phyloP scores from a whole-genome alignment of 2,329 filamentous ascomycete genomes.

The Colletotrichum aenigma region DNA sequence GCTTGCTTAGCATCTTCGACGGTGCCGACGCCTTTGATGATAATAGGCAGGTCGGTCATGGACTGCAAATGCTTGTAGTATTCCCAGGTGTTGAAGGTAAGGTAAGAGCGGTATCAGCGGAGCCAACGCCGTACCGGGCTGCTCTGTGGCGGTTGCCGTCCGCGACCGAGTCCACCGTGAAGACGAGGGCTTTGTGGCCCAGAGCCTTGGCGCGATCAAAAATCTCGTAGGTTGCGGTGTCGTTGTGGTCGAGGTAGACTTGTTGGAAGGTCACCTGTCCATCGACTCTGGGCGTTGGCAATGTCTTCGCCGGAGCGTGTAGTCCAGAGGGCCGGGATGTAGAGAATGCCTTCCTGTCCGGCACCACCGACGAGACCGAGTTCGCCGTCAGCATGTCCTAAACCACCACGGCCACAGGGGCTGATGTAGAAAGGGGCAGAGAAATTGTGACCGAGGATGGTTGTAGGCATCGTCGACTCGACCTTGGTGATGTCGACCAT shows the following conservation, averaged over 20 bases:
- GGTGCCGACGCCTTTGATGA: not conserved
- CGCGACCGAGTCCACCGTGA: too few relatives aligned
- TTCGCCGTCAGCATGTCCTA: too few relatives aligned
- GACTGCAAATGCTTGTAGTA: too few relatives aligned
- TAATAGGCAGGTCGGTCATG: not conserved
- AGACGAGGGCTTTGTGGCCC: too few relatives aligned
- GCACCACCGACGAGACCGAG: too few relatives aligned
- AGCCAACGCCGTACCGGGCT: too few relatives aligned
- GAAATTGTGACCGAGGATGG: not conserved
- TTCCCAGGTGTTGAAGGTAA: too few relatives aligned
- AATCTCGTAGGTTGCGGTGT: not conserved
- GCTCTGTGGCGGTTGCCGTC: too few relatives aligned
- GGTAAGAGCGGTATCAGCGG: too few relatives aligned
- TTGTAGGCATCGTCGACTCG: not conserved
- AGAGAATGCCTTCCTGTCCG: too few relatives aligned
- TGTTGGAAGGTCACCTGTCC: not conserved
- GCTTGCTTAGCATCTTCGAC: not conserved
- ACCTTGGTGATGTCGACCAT: not conserved
- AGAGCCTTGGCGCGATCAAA: not conserved
- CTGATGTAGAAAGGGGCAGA: not conserved
- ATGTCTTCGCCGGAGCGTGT: too few relatives aligned
- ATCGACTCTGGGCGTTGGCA: not conserved
- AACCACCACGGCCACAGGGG: not conserved
- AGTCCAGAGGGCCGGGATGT: too few relatives aligned
- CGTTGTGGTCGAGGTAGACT: not conserved